Conservation (phyloP, 164 flowering plant genomes). For the Amborella trichopoda region DNA sequence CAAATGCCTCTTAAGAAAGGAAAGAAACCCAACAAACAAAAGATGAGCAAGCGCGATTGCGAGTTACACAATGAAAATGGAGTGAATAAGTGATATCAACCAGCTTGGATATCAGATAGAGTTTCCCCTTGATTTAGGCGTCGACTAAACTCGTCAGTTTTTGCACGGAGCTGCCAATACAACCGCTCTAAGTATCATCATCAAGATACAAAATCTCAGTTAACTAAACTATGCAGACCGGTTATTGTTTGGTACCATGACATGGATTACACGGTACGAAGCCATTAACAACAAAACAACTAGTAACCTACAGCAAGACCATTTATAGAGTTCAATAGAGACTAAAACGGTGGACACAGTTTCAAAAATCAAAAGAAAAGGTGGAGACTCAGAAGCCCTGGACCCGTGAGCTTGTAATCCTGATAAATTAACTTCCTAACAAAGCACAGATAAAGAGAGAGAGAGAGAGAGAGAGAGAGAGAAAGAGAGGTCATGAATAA, state of each 20-base stretch:
- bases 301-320: neutral
- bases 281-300: neutral
- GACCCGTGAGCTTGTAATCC: neutral
- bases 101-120: slow-evolving; percentile 87
- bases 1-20: slow-evolving; percentile 73
- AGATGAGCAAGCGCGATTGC: neutral
- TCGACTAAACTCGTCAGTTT: slow-evolving; percentile 65
- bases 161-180: slow-evolving; percentile 42
- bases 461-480: neutral
- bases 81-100: slow-evolving; percentile 17
- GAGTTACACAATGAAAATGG: neutral
- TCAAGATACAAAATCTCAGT: neutral
- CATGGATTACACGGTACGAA: neutral
- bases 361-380: neutral
- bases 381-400: neutral
- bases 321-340: neutral
- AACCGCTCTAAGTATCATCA: no score
- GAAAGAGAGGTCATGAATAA: no score
- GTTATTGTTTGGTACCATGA: neutral
- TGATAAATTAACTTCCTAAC: neutral
- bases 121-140: slow-evolving; percentile 72
- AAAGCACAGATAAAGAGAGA: neutral
- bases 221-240: neutral
- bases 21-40: neutral
- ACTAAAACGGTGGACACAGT: neutral